phyloP scores from a whole-genome alignment of 768 basidiomycete species.

The Leucosporidium yakuticum region DNA sequence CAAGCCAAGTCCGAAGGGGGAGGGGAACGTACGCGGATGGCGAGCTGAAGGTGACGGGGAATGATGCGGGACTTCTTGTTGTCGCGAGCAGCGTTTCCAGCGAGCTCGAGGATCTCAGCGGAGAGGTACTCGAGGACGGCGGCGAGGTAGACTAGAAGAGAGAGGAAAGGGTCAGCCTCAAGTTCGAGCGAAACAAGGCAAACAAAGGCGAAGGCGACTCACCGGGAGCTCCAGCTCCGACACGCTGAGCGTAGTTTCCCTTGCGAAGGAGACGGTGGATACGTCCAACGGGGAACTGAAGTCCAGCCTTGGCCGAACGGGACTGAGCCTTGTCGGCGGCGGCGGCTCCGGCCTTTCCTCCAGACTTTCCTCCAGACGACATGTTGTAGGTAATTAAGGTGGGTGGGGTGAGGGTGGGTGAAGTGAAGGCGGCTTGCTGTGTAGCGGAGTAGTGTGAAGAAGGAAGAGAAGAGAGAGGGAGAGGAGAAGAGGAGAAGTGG shows the following conservation, averaged over 20 bases:
- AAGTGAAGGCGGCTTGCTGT: neutral
- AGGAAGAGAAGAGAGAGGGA: neutral
- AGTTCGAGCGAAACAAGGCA: neutral
- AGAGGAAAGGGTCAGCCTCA: neutral
- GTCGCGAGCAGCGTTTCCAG: constrained; percentile 66
- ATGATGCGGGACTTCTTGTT: constrained; percentile 78
- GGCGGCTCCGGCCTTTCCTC: constrained; percentile 43
- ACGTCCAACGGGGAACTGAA: constrained; percentile 73
- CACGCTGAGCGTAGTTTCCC: constrained; percentile 65
- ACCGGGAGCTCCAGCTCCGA: constrained; percentile 62
- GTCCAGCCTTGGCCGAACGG: constrained; percentile 55
- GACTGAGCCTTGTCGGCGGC: constrained; percentile 53
- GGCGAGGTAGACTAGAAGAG: constrained; percentile 62
- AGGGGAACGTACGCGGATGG: constrained; percentile 49
- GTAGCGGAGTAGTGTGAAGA: neutral
- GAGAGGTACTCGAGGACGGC: constrained; percentile 81
- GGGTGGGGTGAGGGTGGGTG: neutral
- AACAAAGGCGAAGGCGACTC: neutral
- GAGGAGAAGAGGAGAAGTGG: too few relatives aligned
- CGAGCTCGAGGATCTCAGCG: constrained; percentile 79
- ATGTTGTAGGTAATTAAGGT: neutral
- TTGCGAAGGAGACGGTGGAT: constrained; percentile 70
- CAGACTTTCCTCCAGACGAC: constrained; percentile 41
- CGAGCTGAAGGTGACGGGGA: constrained; percentile 68
- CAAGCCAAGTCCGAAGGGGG: neutral